Evolutionary conservation across 306 rosid species (phyloP), one percentile per base, ranked within the genome.

Genomic region (Castanea sativa): DNA sequence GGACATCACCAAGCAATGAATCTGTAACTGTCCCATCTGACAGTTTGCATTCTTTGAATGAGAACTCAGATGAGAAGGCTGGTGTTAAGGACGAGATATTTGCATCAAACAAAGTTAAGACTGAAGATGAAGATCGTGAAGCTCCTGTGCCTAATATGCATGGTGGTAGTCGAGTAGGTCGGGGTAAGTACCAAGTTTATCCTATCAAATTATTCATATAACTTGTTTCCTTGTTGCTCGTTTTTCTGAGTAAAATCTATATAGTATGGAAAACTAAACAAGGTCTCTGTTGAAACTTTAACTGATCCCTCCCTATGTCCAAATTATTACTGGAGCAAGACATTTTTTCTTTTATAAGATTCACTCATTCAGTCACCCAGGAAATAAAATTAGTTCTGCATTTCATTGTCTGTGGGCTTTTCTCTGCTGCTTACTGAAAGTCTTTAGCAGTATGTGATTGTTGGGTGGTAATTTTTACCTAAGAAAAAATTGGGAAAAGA

Each of bases 121-220:
- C 76, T 73, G 88, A 82, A 55, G 84, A 88, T 53, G 91, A 83
- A 85, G 90, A 80, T 73, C 84, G n/a, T 19, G 92, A 89, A 49
- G 86, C 81, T 87, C 78, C 87, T 53, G 76, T 81, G 69, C 76
- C 79, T 63, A 84, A 83, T 84, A 78, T 78, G 80, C 81, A 74
- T 80, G 76, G 79, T 76, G 75, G 83, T 68, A 82, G 88, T 82
- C 91, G 93, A 73, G 85, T 87, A 4, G 89, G 97, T 82, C 85
- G 86, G 76, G 94, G 98, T 94, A 85, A 77, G 88, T 78, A 60
- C 51, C 20, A 58, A 58, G 69, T 58, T 38, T 41, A 74, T 73
- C 11, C 4, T 53, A 4, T 55, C 23, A 55, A 55, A n/a, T 45
- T 20, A 30, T 33, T 25, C 43, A 33, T 11, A 23, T 61, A 33